A percentile compares a stretch with the other conserved stretches of the same genome.
phyloP scores from a whole-genome alignment of 345 rosid species.

The Syzygium grande region DNA sequence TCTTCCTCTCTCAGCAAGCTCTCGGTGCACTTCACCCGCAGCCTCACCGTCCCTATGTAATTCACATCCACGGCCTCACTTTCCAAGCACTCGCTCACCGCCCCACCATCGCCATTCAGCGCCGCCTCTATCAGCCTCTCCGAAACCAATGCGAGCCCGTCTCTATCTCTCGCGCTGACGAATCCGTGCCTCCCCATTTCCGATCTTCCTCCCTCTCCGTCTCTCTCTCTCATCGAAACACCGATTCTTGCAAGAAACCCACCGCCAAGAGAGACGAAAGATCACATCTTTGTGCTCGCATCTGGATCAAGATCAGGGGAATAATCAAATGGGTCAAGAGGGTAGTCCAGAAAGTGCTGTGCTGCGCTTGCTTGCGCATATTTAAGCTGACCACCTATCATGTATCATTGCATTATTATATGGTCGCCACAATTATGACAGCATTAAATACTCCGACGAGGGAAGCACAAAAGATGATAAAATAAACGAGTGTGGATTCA shows the following conservation, averaged over 20 bases:
- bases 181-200: slow-evolving; percentile 6
- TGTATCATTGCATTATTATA: not conserved
- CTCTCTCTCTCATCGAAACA: not conserved
- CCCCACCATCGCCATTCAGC: slow-evolving; percentile 15
- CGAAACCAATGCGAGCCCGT: slow-evolving; percentile 7
- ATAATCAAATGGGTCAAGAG: not conserved
- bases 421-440: not conserved
- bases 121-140: slow-evolving; percentile 21
- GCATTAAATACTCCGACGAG: not conserved
- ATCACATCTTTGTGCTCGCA: not conserved
- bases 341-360: not conserved
- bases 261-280: not conserved
- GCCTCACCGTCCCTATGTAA: slow-evolving; percentile 22
- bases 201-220: not conserved
- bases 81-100: slow-evolving; percentile 7
- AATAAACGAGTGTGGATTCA: not conserved
- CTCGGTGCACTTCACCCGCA: slow-evolving; percentile 22
- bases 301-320: slow-evolving; percentile 5
- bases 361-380: not conserved
- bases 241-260: not conserved
- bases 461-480: not conserved
- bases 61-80: slow-evolving; percentile 13
- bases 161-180: slow-evolving; percentile 10
- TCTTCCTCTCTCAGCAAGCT: slow-evolving; percentile 20
- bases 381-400: not conserved